Evolutionary conservation across 2,329 filamentous ascomycete species (phyloP).

Genomic region (Aureobasidium sp.): DNA sequence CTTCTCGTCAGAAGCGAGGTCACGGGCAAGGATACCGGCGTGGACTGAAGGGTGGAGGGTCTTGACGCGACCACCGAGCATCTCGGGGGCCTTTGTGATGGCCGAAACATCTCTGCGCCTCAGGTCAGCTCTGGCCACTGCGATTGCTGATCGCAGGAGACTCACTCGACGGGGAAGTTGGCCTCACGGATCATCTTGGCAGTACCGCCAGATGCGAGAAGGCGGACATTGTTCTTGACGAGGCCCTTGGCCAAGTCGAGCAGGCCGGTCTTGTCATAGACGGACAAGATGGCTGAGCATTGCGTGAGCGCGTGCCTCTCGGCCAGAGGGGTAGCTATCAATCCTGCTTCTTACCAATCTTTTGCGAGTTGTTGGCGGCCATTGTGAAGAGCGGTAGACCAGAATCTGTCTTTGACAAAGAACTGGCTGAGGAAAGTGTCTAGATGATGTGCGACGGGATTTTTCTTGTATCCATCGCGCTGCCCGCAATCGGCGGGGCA

Average conservation of each 20-base stretch:
- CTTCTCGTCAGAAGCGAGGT: constrained; percentile 93
- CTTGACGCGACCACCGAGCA: constrained; percentile 89
- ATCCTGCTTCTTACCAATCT: constrained; percentile 14
- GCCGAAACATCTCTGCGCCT: constrained; percentile 80
- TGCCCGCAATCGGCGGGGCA: constrained; percentile 9
- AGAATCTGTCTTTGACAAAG: constrained; percentile 1
- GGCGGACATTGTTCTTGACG: constrained; percentile 78
- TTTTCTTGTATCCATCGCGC: constrained; percentile 1
- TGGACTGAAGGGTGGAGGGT: constrained; percentile 80
- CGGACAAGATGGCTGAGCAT: constrained; percentile 74
- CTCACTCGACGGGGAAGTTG: constrained; percentile 88
- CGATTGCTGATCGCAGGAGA: not conserved
- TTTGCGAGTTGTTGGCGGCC: constrained; percentile 10
- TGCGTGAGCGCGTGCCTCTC: constrained; percentile 9
- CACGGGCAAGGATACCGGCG: constrained; percentile 80
- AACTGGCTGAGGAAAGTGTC: not conserved
- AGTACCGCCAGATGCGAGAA: constrained; percentile 91
- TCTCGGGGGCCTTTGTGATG: constrained; percentile 91
- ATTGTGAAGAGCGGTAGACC: constrained; percentile 1
- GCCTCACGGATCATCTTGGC: constrained; percentile 95
- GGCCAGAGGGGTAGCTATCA: not conserved
- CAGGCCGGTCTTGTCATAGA: constrained; percentile 97
- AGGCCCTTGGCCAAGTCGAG: constrained; percentile 88
- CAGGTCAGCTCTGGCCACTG: not conserved
- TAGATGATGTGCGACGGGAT: not conserved